Evolutionary conservation across 345 rosid genomes (phyloP).

Genomic region (Brassica incana): DNA sequence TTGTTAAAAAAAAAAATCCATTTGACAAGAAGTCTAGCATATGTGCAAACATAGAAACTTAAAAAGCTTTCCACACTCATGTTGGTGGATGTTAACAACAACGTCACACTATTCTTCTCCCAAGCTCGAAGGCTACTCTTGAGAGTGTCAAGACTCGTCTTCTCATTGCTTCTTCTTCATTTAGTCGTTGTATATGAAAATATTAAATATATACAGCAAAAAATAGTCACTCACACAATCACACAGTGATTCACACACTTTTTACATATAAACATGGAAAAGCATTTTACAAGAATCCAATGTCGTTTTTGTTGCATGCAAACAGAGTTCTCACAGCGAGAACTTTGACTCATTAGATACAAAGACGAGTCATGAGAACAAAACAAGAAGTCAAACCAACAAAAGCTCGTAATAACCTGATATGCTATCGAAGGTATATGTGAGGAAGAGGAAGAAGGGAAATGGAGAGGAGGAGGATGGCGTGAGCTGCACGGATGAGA

Average conservation of each 20-base stretch:
- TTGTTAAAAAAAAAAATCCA: too few species aligned
- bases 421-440: too few species aligned
- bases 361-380: background rate
- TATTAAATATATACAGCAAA: background rate
- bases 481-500: too few species aligned
- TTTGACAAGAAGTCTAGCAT: background rate
- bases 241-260: background rate
- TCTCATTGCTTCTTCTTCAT: background rate
- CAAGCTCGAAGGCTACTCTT: background rate
- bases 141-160: background rate
- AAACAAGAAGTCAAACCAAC: background rate
- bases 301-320: background rate
- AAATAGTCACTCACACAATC: background rate
- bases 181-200: too few species aligned
- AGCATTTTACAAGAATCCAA: background rate
- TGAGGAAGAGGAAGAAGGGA: too few species aligned
- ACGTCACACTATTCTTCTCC: background rate
- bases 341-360: background rate
- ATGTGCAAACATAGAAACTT: background rate
- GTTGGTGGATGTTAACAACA: conserved; percentile 58
- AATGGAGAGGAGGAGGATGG: too few species aligned
- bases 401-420: background rate
- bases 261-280: background rate
- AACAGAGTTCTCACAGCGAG: background rate
- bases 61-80: conserved; percentile 48